Base-by-base conservation (phyloP, 805 yeast species). In the Ogataea polymorpha region DNA sequence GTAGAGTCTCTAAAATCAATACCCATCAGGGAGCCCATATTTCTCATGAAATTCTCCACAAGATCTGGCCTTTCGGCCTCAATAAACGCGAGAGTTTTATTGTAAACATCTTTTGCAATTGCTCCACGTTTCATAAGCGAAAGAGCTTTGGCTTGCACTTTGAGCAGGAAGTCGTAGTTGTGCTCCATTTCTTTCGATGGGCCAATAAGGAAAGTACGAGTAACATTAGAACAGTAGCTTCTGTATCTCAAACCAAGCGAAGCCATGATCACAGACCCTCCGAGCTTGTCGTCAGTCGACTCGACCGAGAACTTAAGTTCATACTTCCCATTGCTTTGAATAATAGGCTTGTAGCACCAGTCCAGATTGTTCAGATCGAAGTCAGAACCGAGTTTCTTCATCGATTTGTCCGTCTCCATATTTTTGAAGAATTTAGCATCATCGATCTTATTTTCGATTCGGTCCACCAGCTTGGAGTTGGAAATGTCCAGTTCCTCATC, bases 301-400 rank as follows among this genome's bases (percentile, higher is more conserved):
- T 80, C 77, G 1, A 95, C 96, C 42, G 91, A 80, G 31, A 95
- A 90, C 54, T 75, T 81, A 56, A 90, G 70, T 62, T 89, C 96
- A 57, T 80, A 90, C 41, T 80, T 79, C 25, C 87, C 88, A 40
- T 95, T 95, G 52, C 95, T 83, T 66, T 88, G 95, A 39, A 89
- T 75, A 38, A 89, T 86, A 21, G 98, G 97, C 41, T 89, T 79
- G 62, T 86, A 88, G 50, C 95, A 86, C 96, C 97, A 91, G 61
- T 91, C 98, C 15, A 91, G 66, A 48, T 79, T 76, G 46, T 77
- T 79, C 5, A 82, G 69, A 55, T 88, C 95, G 46, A 89, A 83
- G 40, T 84, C 91, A 24, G 75, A 68, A 33, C 84, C 82, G 35
- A 78, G 59, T 49, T 75, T 74, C 54, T 80, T 77, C 54, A 77